These are phyloP conservation scores for Ogataea trehaloabstinens DNA, from an alignment of 805 yeast genomes.

Conservation along the genomic window DNA sequence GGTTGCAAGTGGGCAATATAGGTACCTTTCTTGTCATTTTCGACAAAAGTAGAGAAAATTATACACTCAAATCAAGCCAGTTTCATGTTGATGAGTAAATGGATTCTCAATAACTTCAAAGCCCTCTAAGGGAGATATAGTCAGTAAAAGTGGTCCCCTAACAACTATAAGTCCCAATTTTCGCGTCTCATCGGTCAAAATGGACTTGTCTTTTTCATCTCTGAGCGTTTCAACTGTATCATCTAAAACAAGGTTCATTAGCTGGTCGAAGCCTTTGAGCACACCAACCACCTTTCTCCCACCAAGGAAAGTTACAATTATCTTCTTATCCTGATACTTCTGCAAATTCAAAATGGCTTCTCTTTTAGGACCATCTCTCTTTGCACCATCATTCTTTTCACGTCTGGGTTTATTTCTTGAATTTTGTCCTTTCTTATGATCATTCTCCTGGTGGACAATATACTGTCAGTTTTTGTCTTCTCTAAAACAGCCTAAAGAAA, in stretches of 20 bases:
- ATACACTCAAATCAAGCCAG: too few relatives aligned
- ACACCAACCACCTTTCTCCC: constrained; percentile 77
- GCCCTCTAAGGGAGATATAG: constrained; percentile 74
- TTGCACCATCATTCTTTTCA: constrained; percentile 32
- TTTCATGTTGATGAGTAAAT: constrained; percentile 35
- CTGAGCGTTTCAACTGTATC: constrained; percentile 63
- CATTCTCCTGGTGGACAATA: too few relatives aligned
- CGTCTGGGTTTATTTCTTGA: constrained; percentile 15
- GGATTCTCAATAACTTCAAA: constrained; percentile 71
- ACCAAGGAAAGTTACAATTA: constrained; percentile 78
- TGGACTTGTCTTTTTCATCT: constrained; percentile 62
- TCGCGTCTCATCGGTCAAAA: constrained; percentile 56
- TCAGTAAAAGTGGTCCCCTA: constrained; percentile 77
- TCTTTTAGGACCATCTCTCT: constrained; percentile 86
- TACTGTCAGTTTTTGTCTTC: too few relatives aligned
- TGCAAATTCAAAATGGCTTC: constrained; percentile 84
- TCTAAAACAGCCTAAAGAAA: too few relatives aligned
- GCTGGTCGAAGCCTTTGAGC: constrained; percentile 79
- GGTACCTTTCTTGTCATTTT: too few relatives aligned
- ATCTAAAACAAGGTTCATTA: constrained; percentile 76
- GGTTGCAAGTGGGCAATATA: too few relatives aligned
- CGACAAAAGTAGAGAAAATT: too few relatives aligned
- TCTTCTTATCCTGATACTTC: constrained; percentile 67
- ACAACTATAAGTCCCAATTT: constrained; percentile 76
- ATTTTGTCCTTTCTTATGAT: constrained; percentile 10